These are phyloP conservation scores for Carex parvula DNA, from an alignment of 176 grass and related monocot genomes.

Conservation along the genomic window DNA sequence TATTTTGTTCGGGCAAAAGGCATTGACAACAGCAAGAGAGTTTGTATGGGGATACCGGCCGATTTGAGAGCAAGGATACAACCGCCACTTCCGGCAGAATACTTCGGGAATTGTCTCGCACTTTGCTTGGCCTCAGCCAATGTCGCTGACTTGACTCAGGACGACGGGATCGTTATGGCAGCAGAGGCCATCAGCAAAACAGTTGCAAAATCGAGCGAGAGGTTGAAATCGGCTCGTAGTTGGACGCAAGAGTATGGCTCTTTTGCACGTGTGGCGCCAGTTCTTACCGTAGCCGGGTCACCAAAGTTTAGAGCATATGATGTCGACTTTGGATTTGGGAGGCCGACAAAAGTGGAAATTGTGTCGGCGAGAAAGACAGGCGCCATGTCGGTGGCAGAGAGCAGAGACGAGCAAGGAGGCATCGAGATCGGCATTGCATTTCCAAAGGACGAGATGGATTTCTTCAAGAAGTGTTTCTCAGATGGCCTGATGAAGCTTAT, in stretches of 20 bases:
- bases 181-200: neutral
- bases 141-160: neutral
- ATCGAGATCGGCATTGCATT: slow-evolving; percentile 36
- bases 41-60: slow-evolving; percentile 23
- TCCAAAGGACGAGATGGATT: slow-evolving; percentile 12
- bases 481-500: neutral
- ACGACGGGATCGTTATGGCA: neutral
- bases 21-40: neutral
- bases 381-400: slow-evolving; percentile 11
- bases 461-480: slow-evolving; percentile 12
- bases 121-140: neutral
- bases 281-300: slow-evolving; percentile 19
- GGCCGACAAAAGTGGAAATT: slow-evolving; percentile 41
- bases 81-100: slow-evolving; percentile 22
- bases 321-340: slow-evolving; percentile 52
- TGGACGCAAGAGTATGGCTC: neutral
- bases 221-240: neutral
- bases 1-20: slow-evolving; percentile 26
- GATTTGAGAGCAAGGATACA: slow-evolving; percentile 31
- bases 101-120: slow-evolving; percentile 49
- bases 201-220: slow-evolving; percentile 1
- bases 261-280: neutral
- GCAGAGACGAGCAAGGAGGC: slow-evolving; percentile 21
- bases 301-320: slow-evolving; percentile 42
- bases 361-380: neutral